A percentile compares a stretch with the other conserved stretches of the same genome.
Evolutionary conservation across 2,329 filamentous ascomycete genomes (phyloP).

Genomic region (Hypoxylon sp.): DNA sequence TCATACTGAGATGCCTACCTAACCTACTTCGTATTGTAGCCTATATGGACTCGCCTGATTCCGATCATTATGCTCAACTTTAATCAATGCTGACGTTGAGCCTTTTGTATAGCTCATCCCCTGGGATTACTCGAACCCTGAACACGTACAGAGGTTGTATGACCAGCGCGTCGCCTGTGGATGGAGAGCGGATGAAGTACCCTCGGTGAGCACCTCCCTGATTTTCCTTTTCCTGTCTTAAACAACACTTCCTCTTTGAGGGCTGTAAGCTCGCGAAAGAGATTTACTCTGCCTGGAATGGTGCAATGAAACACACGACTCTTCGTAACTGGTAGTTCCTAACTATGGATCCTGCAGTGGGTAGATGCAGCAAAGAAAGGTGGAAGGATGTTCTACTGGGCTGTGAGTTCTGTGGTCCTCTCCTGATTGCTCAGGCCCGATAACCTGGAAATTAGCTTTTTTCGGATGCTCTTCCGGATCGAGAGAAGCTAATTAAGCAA

Average conservation of each 20-base stretch:
- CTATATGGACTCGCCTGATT: not conserved
- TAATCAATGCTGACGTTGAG: conserved; percentile 14
- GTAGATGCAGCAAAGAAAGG: conserved; percentile 55
- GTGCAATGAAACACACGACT: conserved; percentile 10
- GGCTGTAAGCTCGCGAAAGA: not conserved
- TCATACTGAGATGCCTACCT: conserved; percentile 34
- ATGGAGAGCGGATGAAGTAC: conserved; percentile 60
- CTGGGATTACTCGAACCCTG: conserved; percentile 60
- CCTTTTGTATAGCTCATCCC: conserved; percentile 56
- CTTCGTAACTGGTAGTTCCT: conserved; percentile 18
- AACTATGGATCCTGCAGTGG: conserved; percentile 49
- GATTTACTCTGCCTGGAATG: conserved; percentile 4
- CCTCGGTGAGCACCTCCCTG: conserved; percentile 30
- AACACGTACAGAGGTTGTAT: conserved; percentile 60
- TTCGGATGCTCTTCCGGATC: conserved; percentile 51
- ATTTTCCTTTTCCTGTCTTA: not conserved
- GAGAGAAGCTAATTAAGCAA: conserved; percentile 51
- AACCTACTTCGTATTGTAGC: not conserved
- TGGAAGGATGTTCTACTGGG: conserved; percentile 59
- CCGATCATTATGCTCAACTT: not conserved
- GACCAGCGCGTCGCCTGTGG: conserved; percentile 63
- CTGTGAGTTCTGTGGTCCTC: conserved; percentile 53
- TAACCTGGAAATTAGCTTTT: conserved; percentile 51
- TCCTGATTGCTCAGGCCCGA: conserved; percentile 23
- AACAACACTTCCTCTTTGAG: not conserved